phyloP scores from a whole-genome alignment of 805 yeast genomes.

The Suhomyces pyralidae region DNA sequence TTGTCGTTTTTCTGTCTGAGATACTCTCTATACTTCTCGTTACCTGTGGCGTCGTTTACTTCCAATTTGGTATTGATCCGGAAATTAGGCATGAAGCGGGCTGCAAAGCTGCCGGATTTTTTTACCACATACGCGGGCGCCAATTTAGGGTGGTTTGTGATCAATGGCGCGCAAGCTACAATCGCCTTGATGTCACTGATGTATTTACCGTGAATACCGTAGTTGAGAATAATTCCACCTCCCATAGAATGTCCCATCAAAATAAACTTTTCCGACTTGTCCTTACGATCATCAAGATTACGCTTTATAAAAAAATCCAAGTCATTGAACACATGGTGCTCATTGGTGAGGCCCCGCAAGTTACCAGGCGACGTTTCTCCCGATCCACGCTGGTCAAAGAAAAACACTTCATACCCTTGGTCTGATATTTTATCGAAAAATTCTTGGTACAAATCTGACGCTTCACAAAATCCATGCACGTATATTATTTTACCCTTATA shows the following conservation, averaged over 20 bases:
- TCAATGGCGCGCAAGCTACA: constrained; percentile 57
- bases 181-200: constrained; percentile 46
- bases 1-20: constrained; percentile 38
- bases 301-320: constrained; percentile 54
- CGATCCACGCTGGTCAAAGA: constrained; percentile 75
- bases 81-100: constrained; percentile 43
- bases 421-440: constrained; percentile 51
- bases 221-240: constrained; percentile 66
- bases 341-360: constrained; percentile 55
- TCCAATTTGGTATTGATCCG: constrained; percentile 55
- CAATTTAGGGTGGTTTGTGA: constrained; percentile 55
- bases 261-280: constrained; percentile 39
- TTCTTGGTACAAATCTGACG: constrained; percentile 46
- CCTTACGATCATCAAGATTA: constrained; percentile 34
- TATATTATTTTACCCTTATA: constrained; percentile 54
- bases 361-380: constrained; percentile 61
- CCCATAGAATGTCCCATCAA: constrained; percentile 81
- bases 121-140: constrained; percentile 49
- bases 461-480: constrained; percentile 74
- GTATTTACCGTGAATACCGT: constrained; percentile 54
- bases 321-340: constrained; percentile 54
- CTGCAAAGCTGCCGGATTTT: constrained; percentile 37
- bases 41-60: constrained; percentile 52
- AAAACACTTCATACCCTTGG: constrained; percentile 61
- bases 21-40: constrained; percentile 45